Evolutionary conservation across 352 stramenopile genomes (phyloP), one percentile per base, ranked within the genome.

Genomic region (Salisapilia sapeloensis): DNA sequence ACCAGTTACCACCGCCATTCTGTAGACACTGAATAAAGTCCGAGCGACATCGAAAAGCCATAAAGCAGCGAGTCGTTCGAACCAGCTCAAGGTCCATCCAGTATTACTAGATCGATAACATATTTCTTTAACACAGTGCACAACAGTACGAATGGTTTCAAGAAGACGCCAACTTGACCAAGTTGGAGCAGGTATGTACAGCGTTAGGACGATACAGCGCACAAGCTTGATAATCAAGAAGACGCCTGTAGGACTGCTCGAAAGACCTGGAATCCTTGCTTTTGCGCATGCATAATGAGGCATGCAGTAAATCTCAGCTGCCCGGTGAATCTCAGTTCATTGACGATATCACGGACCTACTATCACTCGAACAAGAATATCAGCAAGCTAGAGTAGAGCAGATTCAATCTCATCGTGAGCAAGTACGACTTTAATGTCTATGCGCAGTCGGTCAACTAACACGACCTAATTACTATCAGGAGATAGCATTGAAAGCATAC

Each of bases 91-190:
- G 57, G 61, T 75, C 19, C 14, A 14, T n/a, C 13, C 14, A n/a
- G 10, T 8, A 38, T n/a, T 12, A 18, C 15, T 20, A 27, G 4
- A 42, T 6, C 3, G 7, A 37, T 12, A 25, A 19, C 20, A 36
- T 6, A 12, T 4, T 6, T 34, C 27, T 26, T 19, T 24, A n/a
- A n/a, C n/a, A n/a, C n/a, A n/a, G n/a, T n/a, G n/a, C n/a, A n/a
- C n/a, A n/a, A 9, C 13, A 77, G 54, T 81, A 69, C 38, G 61
- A 81, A 24, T 83, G 66, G 66, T 51, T 81, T 19, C 54, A 78
- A 32, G 71, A 86, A 17, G 53, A 75, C 14, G 58, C 40, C 4
- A 54, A 75, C 4, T 30, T 81, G 12, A 74, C 62, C 36, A 77
- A 60, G 13, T 44, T 82, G 9, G 65, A 82, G 43, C 62, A 77